phyloP scores from a whole-genome alignment of 768 basidiomycete species.

The Collybia mongolica region DNA sequence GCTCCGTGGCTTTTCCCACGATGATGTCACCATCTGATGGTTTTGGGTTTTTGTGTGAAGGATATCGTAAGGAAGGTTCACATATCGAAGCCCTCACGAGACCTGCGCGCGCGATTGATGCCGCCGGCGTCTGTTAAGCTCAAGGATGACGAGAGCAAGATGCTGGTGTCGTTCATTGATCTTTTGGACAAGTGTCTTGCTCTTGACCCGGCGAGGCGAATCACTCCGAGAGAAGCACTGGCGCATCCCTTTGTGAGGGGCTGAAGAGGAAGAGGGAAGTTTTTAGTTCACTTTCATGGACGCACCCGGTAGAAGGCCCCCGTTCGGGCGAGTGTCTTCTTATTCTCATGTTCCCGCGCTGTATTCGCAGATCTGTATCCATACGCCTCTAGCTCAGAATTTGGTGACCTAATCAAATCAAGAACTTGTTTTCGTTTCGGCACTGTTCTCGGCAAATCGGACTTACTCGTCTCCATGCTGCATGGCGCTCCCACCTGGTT shows the following conservation, averaged over 20 bases:
- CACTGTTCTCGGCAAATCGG: no score
- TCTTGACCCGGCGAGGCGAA: conserved; percentile 82
- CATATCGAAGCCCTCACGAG: conserved; percentile 78
- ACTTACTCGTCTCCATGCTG: no score
- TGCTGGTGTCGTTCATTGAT: conserved; percentile 81
- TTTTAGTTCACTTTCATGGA: not conserved
- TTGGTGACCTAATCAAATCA: no score
- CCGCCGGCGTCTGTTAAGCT: conserved; percentile 75
- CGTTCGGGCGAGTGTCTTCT: not conserved
- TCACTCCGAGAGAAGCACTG: conserved; percentile 89
- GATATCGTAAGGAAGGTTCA: conserved; percentile 80
- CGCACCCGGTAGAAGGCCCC: not conserved
- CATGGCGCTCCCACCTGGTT: no score
- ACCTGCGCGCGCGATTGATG: conserved; percentile 80
- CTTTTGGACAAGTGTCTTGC: conserved; percentile 87
- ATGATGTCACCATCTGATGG: not conserved
- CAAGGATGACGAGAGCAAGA: conserved; percentile 86
- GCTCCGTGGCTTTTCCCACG: conserved; percentile 28
- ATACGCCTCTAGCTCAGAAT: not conserved
- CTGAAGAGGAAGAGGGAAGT: conserved; percentile 11
- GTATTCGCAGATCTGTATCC: conserved; percentile 8
- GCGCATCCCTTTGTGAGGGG: conserved; percentile 81
- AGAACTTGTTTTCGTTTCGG: no score
- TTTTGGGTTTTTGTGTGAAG: conserved; percentile 36
- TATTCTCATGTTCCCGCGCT: conserved; percentile 7